Base-by-base conservation (phyloP, 805 yeast genomes). In the Candida rishiriensis region DNA sequence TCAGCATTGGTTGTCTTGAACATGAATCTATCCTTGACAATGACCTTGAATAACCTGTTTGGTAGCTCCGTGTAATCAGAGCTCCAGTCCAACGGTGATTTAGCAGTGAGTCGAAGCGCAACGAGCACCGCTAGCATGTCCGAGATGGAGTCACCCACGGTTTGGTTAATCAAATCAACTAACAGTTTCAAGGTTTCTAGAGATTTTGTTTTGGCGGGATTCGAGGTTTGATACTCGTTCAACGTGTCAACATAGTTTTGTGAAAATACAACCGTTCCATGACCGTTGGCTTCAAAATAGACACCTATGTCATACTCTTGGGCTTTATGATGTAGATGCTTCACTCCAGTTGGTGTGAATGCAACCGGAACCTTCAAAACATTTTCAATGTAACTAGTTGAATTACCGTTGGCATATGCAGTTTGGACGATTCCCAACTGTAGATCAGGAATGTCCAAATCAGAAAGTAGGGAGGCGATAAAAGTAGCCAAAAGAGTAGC, bases 241-340 rank as follows among this genome's bases (percentile, higher is more conserved):
- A 78, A 70, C 6, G 70, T 69, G 14, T 67, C 64, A 43, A 79
- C 47, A 40, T 71, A 78, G 12, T 67, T 62, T 1, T 78, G 73
- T 4, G 87, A 79, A 61, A 93, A 93, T 16, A 88, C 71, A 7
- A 91, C 95, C 0, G 99, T 93, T 12, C 99, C 99, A 61, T 93
- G 99, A n/a, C 99, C 99, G 61, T 93, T 93, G 42, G 99, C 99
- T 69, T 93, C 99, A 56, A 93, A 93, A 66, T 93, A 93, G 13
- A 93, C 82, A 21, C 99, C 99, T 49, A 91, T 75, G 57, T 89
- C 98, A 59, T 78, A 93, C 36, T 79, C 74, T 47, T 76, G 79
- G 1, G 95, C 93, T 40, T 89, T 95, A 59, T 91, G 97, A 62
- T 93, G 99, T 51, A 93, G 71, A 67, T 93, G 96, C 65, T 93